These are phyloP conservation scores for Camillea tinctor DNA, from an alignment of 2,329 filamentous ascomycete genomes.

Conservation along the genomic window DNA sequence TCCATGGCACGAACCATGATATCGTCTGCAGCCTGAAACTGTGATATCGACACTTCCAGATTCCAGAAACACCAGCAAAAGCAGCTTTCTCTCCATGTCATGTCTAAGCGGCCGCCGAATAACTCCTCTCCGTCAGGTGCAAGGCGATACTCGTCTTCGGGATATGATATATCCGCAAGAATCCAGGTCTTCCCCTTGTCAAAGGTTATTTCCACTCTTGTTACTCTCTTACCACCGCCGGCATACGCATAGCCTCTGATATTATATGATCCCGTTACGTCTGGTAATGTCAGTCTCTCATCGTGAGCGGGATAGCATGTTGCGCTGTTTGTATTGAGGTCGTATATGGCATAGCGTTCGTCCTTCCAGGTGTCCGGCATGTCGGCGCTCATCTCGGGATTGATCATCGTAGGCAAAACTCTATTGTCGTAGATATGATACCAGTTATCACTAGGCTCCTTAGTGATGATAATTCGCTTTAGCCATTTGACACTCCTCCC, in stretches of 20 bases:
- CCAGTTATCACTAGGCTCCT: constrained; percentile 83
- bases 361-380: constrained; percentile 80
- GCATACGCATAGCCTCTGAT: constrained; percentile 83
- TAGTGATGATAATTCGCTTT: constrained; percentile 75
- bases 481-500: constrained; percentile 93
- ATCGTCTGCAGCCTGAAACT: constrained; percentile 64
- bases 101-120: constrained; percentile 75
- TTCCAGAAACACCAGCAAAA: constrained; percentile 97
- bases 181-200: constrained; percentile 81
- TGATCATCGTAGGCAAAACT: constrained; percentile 82
- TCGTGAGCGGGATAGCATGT: constrained; percentile 78
- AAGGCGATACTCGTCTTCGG: constrained; percentile 77
- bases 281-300: constrained; percentile 57
- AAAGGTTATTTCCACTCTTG: constrained; percentile 77
- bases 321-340: constrained; percentile 83
- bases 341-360: constrained; percentile 89
- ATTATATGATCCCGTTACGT: constrained; percentile 55
- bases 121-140: constrained; percentile 59
- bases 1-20: constrained; percentile 87
- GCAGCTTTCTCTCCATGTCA: constrained; percentile 75
- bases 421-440: constrained; percentile 95
- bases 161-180: constrained; percentile 74
- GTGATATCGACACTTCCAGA: constrained; percentile 61
- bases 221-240: constrained; percentile 81
- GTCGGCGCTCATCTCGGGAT: constrained; percentile 74